Conservation (phyloP, 306 rosid species). For the Gillenia trifoliata region DNA sequence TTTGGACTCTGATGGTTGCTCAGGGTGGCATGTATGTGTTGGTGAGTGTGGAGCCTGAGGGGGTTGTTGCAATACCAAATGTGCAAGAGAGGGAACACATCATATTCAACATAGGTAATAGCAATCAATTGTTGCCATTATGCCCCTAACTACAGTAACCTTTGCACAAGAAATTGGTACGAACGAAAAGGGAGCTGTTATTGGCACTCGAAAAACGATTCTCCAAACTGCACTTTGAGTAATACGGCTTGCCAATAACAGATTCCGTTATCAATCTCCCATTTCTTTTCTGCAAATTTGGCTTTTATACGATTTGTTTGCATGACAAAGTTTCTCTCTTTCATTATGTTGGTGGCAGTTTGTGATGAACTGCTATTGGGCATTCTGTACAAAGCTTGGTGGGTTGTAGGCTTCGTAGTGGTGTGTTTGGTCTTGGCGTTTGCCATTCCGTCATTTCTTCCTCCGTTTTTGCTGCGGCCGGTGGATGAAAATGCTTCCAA, state of each 20-base stretch:
- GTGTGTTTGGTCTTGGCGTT: slow-evolving; percentile 61
- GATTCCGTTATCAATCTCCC: no score
- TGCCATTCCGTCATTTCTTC: slow-evolving; percentile 50
- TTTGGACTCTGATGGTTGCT: slow-evolving; percentile 10
- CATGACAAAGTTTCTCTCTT: background rate
- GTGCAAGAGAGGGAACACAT: slow-evolving; percentile 58
- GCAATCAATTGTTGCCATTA: background rate
- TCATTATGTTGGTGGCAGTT: slow-evolving; percentile 34
- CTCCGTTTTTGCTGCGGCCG: slow-evolving; percentile 45
- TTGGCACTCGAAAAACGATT: no score
- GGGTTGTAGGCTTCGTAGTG: slow-evolving; percentile 59
- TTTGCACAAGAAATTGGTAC: background rate
- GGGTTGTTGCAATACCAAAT: slow-evolving; percentile 61
- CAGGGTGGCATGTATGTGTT: slow-evolving; percentile 45
- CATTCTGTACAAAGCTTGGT: slow-evolving; percentile 77
- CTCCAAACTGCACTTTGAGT: no score
- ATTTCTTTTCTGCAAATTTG: background rate
- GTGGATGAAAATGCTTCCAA: slow-evolving; percentile 34
- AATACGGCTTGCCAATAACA: no score
- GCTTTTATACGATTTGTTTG: background rate
- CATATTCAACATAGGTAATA: slow-evolving; percentile 74
- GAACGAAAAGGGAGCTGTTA: no score
- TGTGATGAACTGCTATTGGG: slow-evolving; percentile 77
- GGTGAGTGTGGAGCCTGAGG: slow-evolving; percentile 79
- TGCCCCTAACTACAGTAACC: no score